Conservation (phyloP, 2,329 filamentous ascomycete species). For the Zymoseptoria crescenta region DNA sequence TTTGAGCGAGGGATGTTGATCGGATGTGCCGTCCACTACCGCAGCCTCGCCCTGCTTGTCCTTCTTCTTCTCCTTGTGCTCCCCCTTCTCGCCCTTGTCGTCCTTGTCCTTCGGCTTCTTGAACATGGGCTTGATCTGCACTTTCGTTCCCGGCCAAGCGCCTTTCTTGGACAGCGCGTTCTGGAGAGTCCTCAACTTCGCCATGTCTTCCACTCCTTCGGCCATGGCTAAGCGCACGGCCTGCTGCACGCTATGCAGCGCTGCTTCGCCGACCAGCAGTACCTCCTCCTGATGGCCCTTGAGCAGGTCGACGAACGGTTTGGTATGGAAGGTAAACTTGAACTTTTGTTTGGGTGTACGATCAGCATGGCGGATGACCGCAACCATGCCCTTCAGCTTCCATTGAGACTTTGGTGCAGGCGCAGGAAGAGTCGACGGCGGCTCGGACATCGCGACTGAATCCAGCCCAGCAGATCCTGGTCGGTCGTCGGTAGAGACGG, state of each 20-base stretch:
- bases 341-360: constrained; percentile 98
- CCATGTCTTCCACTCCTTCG: constrained; percentile 72
- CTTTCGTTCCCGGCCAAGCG: constrained; percentile 89
- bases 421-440: constrained; percentile 34
- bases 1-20: background rate
- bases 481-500: constrained; percentile 11
- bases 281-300: constrained; percentile 97
- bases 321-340: constrained; percentile 97
- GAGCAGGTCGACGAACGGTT: constrained; percentile 88
- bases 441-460: constrained; percentile 12
- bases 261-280: constrained; percentile 82
- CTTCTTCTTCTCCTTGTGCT: constrained; percentile 42
- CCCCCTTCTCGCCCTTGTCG: constrained; percentile 21
- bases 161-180: constrained; percentile 90
- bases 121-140: constrained; percentile 99
- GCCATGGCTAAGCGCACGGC: constrained; percentile 76
- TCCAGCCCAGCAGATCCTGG: constrained; percentile 13
- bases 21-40: constrained; percentile 1
- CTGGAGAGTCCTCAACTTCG: constrained; percentile 76
- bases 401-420: constrained; percentile 77
- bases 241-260: constrained; percentile 77
- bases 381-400: constrained; percentile 97
- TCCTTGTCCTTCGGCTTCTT: constrained; percentile 61
- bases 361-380: constrained; percentile 92
- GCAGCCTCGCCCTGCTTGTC: constrained; percentile 34